A percentile compares a stretch with the other conserved stretches of the same genome.
Evolutionary conservation across 306 rosid genomes (phyloP).

Genomic region (Herpetospermum pedunculosum): DNA sequence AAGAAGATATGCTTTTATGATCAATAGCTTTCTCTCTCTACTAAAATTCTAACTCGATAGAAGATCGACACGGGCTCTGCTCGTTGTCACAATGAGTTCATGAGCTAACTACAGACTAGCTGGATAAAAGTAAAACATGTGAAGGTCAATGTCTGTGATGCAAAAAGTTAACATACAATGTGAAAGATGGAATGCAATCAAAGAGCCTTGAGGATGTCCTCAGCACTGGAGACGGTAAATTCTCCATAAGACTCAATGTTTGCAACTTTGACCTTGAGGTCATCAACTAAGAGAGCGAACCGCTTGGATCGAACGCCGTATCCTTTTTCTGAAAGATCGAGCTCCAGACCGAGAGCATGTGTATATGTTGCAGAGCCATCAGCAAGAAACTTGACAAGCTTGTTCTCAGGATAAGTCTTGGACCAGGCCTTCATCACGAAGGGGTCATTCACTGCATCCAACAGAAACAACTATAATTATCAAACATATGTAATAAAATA

Average conservation of each 20-base stretch:
- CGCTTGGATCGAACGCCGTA: conserved; percentile 71
- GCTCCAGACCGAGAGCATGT: conserved; percentile 73
- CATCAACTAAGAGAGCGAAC: conserved; percentile 67
- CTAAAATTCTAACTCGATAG: too few species aligned
- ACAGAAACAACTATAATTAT: not conserved
- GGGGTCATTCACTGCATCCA: conserved; percentile 69
- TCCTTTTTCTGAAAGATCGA: conserved; percentile 70
- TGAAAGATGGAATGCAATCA: conserved; percentile 18
- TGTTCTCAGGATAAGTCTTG: conserved; percentile 68
- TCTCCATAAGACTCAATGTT: conserved; percentile 75
- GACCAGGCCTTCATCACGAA: conserved; percentile 92
- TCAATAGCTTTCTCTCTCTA: too few species aligned
- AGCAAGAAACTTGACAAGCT: conserved; percentile 80
- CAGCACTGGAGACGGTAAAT: conserved; percentile 75
- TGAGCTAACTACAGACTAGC: not conserved
- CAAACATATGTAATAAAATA: not conserved
- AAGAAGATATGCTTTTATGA: too few species aligned
- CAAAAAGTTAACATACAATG: not conserved
- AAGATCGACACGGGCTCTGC: not conserved
- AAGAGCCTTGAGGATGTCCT: conserved; percentile 82
- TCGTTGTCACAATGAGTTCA: not conserved
- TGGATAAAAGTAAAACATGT: not conserved
- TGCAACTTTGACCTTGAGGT: conserved; percentile 79
- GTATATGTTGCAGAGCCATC: conserved; percentile 86
- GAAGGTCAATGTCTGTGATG: not conserved